A percentile compares a stretch with the other conserved stretches of the same genome.
phyloP scores from a whole-genome alignment of 1,284 basidiomycete genomes.

The Tetrapyrgos nigripes region DNA sequence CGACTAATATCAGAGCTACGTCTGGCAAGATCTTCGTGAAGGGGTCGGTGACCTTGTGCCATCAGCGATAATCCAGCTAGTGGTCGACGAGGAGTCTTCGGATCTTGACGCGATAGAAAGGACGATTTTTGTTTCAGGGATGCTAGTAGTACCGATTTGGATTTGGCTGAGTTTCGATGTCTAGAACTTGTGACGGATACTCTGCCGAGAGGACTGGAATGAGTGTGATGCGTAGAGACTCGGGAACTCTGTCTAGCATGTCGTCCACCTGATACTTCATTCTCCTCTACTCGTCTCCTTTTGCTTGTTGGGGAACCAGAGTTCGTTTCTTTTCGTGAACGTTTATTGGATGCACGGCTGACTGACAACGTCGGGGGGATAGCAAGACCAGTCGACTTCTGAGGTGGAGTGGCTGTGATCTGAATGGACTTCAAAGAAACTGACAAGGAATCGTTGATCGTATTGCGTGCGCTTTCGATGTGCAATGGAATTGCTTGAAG shows the following conservation, averaged over 20 bases:
- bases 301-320: slow-evolving; percentile 5
- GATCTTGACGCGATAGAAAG: slow-evolving; percentile 6
- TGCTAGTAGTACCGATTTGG: slow-evolving; percentile 1
- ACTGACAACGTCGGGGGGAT: background rate
- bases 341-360: background rate
- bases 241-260: background rate
- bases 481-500: slow-evolving; percentile 63
- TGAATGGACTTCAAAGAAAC: slow-evolving; percentile 22
- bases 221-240: background rate
- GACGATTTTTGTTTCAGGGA: slow-evolving; percentile 1
- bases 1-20: background rate
- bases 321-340: background rate
- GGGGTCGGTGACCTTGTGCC: background rate
- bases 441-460: slow-evolving; percentile 44
- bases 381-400: background rate
- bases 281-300: slow-evolving; percentile 16
- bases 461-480: slow-evolving; percentile 54
- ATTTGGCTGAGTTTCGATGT: background rate
- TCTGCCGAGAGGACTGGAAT: background rate
- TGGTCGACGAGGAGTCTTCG: slow-evolving; percentile 21
- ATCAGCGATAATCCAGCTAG: slow-evolving; percentile 19
- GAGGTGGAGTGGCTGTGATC: background rate
- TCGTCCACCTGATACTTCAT: background rate
- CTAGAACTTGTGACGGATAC: background rate
- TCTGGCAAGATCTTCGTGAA: background rate